Evolutionary conservation across 164 flowering plant genomes (phyloP).

Genomic region (Piper betle): DNA sequence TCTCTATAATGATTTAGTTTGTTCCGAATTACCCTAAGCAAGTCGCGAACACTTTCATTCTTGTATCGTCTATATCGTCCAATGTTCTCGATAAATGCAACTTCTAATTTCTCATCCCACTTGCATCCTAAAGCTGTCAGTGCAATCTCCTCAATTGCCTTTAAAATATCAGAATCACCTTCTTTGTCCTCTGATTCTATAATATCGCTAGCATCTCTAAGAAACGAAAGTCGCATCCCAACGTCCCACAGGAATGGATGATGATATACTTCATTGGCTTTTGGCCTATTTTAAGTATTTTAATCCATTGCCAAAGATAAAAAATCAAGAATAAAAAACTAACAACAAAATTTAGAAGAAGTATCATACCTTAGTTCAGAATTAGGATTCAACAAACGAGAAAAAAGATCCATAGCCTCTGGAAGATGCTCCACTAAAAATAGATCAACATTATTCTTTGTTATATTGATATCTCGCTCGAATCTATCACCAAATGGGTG

Average conservation of each 20-base stretch:
- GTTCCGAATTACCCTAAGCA: conserved; percentile 61
- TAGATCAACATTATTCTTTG: conserved; percentile 38
- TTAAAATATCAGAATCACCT: conserved; percentile 32
- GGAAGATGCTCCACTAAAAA: conserved; percentile 59
- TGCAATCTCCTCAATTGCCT: conserved; percentile 40
- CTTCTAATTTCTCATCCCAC: conserved; percentile 71
- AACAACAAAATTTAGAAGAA: neutral
- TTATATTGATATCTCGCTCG: conserved; percentile 62
- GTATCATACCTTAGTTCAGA: conserved; percentile 43
- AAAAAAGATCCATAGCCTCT: conserved; percentile 65
- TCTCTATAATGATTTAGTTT: conserved; percentile 64
- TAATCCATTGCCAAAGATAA: neutral
- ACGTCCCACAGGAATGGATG: conserved; percentile 79
- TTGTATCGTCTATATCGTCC: conserved; percentile 64
- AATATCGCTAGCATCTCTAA: conserved; percentile 65
- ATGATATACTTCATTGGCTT: conserved; percentile 32
- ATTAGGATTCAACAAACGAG: conserved; percentile 36
- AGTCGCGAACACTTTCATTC: conserved; percentile 51
- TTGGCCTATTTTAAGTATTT: conserved; percentile 29
- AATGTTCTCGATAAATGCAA: conserved; percentile 38
- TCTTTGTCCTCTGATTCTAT: conserved; percentile 54
- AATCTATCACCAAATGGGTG: conserved; percentile 63
- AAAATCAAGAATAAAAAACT: neutral
- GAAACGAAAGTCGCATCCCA: conserved; percentile 59
- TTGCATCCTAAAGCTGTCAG: conserved; percentile 42